Conservation (phyloP, 352 stramenopile genomes). For the Halophytophthora polymorphica region DNA sequence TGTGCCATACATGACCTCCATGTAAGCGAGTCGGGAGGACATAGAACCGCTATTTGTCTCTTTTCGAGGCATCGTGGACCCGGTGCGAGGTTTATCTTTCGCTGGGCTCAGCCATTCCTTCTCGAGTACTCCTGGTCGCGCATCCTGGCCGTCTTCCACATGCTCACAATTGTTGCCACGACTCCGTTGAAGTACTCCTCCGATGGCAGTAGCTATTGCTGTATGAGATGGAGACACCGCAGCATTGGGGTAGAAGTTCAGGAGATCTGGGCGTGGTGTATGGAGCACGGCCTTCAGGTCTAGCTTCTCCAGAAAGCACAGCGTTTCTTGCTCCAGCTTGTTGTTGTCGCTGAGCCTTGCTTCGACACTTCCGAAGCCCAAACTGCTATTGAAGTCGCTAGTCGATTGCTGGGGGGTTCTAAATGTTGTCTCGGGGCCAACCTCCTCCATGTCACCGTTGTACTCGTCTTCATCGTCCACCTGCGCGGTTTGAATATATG, state of each 20-base stretch:
- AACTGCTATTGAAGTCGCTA: conserved; percentile 5
- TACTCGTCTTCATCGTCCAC: conserved; percentile 19
- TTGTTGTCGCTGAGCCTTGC: conserved; percentile 14
- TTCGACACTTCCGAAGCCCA: conserved; percentile 2
- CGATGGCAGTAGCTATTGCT: conserved; percentile 1
- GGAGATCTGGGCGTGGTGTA: conserved; percentile 54
- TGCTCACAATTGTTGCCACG: neutral
- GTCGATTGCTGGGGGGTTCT: no score
- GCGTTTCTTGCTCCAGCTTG: conserved; percentile 39
- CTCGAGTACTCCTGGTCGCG: neutral
- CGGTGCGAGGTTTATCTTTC: conserved; percentile 2
- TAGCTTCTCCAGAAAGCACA: conserved; percentile 56
- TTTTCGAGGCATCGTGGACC: conserved; percentile 6
- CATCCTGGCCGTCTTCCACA: neutral
- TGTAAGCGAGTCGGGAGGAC: conserved; percentile 39
- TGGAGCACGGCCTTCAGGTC: conserved; percentile 61
- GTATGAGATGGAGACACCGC: conserved; percentile 1
- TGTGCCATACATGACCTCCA: conserved; percentile 68
- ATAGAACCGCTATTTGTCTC: neutral
- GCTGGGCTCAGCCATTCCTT: neutral
- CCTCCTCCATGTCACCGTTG: conserved; percentile 18
- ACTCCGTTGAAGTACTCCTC: neutral
- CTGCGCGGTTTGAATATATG: no score
- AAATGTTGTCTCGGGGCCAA: conserved; percentile 3
- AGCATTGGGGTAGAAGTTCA: conserved; percentile 31